Evolutionary conservation across 192 early-diverging fungal genomes (phyloP), one percentile per base, ranked within the genome.

Genomic region (Backusella australiensis): DNA sequence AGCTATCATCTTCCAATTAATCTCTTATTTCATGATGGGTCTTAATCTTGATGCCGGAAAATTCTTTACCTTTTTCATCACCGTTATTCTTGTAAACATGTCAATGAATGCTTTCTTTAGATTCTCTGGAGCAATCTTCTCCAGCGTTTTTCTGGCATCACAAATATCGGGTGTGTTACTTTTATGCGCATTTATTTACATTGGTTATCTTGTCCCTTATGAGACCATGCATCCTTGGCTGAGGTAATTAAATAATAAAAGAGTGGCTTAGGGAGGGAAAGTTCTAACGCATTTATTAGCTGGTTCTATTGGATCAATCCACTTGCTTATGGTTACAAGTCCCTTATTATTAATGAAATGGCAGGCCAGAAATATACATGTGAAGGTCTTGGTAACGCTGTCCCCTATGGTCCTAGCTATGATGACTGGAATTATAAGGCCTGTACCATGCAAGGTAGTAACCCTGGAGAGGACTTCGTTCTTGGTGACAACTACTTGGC

Each of bases 341-440:
- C 88, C 17, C 85, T 94, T 17, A 80, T 93, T 80, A 79, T 83
- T 65, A 94, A 93, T 79, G 93, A 94, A 85, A 91, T 92, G 76
- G 1, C 41, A n/a, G 76, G 44, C 6, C 80, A 77, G 72, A 8
- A 26, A 4, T 81, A 81, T 63, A 74, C 80, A 6, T 81, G 80
- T 53, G 80, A 81, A 39, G 80, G 80, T 23, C 6, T 41, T 49
- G 77, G 77, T 36, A 81, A 75, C 65, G 38, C 76, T 0, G 46
- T 81, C 26, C 80, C 80, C 3, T 77, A 34, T 65, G 80, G 80
- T 71, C 76, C 72, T 17, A n/a, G 66, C 38, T 85, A 87, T 68
- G 78, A n/a, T 32, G 77, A 85, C 32, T 38, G 81, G 66, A 67
- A 68, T 59, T 81, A 83, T 23, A 82, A 86, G 46, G 78, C 74